Evolutionary conservation across 257 asterid genomes (phyloP).

Genomic region (Solanum chilense): DNA sequence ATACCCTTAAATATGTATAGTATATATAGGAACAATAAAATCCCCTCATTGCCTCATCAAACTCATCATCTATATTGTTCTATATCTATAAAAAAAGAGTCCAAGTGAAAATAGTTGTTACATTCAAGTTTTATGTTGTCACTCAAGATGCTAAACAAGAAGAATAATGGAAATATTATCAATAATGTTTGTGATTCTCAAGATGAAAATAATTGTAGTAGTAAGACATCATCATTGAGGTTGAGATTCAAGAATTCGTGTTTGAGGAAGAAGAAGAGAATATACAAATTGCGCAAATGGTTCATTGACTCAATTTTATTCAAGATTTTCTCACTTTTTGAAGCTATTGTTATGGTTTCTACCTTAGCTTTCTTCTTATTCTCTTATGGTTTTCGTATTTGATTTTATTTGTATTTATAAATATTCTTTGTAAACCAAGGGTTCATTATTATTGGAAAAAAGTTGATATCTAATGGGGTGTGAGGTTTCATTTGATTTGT

Average conservation of each 20-base stretch:
- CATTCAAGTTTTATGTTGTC: slow-evolving; percentile 11
- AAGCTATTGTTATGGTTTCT: slow-evolving; percentile 46
- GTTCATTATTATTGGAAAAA: not conserved
- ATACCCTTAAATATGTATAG: too few relatives aligned
- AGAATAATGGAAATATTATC: not conserved
- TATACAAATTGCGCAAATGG: slow-evolving; percentile 44
- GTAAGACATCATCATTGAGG: slow-evolving; percentile 8
- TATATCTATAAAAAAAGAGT: not conserved
- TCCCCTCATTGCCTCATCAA: not conserved
- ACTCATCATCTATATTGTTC: not conserved
- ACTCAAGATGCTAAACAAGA: slow-evolving; percentile 41
- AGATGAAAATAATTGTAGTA: not conserved
- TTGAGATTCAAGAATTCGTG: slow-evolving; percentile 29
- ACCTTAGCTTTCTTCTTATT: slow-evolving; percentile 62
- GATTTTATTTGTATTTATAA: slow-evolving; percentile 1
- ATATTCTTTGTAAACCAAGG: not conserved
- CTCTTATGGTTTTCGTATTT: slow-evolving; percentile 65
- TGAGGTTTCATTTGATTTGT: not conserved
- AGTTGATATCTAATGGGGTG: not conserved
- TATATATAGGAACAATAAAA: not conserved
- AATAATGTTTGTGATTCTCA: not conserved
- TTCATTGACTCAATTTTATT: slow-evolving; percentile 47
- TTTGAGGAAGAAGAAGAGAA: slow-evolving; percentile 18
- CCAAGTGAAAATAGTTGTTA: not conserved
- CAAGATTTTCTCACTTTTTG: slow-evolving; percentile 46